Base-by-base conservation (phyloP, 139 green algal species). In the Raphidocelis subcapitata region DNA sequence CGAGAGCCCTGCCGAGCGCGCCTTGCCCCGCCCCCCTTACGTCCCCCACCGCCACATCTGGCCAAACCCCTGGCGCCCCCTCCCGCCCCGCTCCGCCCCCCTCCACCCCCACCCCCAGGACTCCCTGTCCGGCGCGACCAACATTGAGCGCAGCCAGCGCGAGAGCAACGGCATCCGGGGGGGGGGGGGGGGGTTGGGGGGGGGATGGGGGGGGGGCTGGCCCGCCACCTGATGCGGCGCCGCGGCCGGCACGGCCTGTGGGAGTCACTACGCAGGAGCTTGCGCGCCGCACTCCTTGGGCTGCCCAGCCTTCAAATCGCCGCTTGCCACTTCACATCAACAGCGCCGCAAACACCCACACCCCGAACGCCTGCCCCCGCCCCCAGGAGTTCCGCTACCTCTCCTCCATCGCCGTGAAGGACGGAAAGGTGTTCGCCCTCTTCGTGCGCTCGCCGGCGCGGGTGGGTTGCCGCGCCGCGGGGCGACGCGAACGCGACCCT, bases 391-490 rank as follows among this genome's bases (percentile, higher is more conserved):
- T 80, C 46, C 74, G 75, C 35, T 96, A 95, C 82, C 82, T 95
- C 28, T 67, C 79, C 5, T 84, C 72, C 52, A 85, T 95, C 59
- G 91, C 85, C 0, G 83, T 93, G 0, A 89, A 87, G 51, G 44
- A 74, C 5, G 91, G 89, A 63, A 94, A 94, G 81, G 89, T 96
- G 15, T 88, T 86, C 65, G 82, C 74, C 1, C 67, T 88, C 20
- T 88, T 88, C 65, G 82, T 88, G 61, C 75, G 83, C 61, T 80
- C 64, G 14, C 82, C 85, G 24, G 60, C 66, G 31, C 77, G 65
- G 76, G 82, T 83, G 41, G 32, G 59, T 57, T 2, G 1, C 5
- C 1, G 10, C 8, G n/a, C 31, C 15, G 0, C 41, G 47, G 33
- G 33, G 18, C 28, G 20, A 33, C 64, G 21, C 49, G 14, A 15